These are phyloP conservation scores for Coemansia sp. DNA, from an alignment of 192 early-diverging fungal genomes.

Conservation along the genomic window DNA sequence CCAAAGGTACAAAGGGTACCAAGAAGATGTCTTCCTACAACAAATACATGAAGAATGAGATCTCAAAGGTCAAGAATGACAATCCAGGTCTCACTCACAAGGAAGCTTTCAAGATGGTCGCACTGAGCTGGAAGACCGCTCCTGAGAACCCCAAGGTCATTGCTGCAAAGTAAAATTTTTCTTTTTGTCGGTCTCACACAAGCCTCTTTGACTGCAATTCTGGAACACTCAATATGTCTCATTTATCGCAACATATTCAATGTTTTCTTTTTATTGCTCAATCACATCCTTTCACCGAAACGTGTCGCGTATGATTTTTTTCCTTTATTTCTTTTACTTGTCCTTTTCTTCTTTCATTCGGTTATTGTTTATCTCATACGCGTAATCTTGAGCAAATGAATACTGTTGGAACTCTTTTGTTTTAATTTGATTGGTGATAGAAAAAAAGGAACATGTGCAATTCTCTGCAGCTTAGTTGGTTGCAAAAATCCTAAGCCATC, in stretches of 20 bases:
- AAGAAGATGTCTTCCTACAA: slow-evolving; percentile 67
- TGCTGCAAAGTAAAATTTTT: slow-evolving; percentile 20
- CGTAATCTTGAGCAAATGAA: background rate
- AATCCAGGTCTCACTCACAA: slow-evolving; percentile 63
- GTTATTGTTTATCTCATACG: slow-evolving; percentile 6
- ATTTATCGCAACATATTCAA: background rate
- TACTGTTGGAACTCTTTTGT: background rate
- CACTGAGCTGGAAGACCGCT: slow-evolving; percentile 59
- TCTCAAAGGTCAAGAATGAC: slow-evolving; percentile 64
- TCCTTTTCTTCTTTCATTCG: slow-evolving; percentile 11
- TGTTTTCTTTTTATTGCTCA: slow-evolving; percentile 2
- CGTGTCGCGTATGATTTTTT: slow-evolving; percentile 4
- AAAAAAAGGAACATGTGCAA: slow-evolving; percentile 4
- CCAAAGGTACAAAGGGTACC: slow-evolving; percentile 22
- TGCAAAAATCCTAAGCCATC: background rate
- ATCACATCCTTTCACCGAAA: background rate
- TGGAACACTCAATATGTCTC: no score
- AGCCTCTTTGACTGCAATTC: no score
- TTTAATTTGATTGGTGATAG: background rate
- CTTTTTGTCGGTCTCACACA: background rate
- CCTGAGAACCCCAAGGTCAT: slow-evolving; percentile 65
- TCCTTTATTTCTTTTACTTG: background rate
- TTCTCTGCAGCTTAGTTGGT: background rate
- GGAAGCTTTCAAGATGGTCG: slow-evolving; percentile 68
- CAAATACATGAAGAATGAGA: slow-evolving; percentile 70